Percentiles rank a stretch among this genome's conserved stretches.
Conservation (phyloP, 2,329 filamentous ascomycete genomes). For the Nothophaeocryptopus gaeumannii region DNA sequence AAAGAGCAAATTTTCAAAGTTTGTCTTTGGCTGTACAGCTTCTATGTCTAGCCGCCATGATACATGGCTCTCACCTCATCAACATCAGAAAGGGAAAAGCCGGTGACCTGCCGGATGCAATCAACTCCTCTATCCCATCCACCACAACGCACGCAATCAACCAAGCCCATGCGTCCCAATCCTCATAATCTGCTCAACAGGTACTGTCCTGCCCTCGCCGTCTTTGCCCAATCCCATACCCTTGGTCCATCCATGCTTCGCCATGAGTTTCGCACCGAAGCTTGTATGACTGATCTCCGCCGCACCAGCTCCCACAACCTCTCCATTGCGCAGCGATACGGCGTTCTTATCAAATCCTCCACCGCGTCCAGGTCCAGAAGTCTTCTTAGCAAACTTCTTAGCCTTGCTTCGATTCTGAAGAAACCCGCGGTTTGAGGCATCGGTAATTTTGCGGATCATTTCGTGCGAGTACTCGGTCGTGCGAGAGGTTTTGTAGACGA, state of each 20-base stretch:
- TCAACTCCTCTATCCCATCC: no score
- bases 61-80: no score
- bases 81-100: no score
- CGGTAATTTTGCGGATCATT: constrained; percentile 46
- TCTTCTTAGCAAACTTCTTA: constrained; percentile 39
- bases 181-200: constrained; percentile 84
- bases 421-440: constrained; percentile 47
- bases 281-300: constrained; percentile 81
- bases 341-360: constrained; percentile 39
- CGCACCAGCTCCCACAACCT: constrained; percentile 80
- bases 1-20: no score
- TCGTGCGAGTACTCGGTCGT: constrained; percentile 61
- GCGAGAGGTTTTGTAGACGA: constrained; percentile 69
- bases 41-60: no score
- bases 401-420: constrained; percentile 38
- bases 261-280: constrained; percentile 79
- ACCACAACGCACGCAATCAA: no score
- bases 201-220: constrained; percentile 83
- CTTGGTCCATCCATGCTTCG: constrained; percentile 95
- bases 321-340: constrained; percentile 72
- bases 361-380: constrained; percentile 34
- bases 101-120: no score
- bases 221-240: constrained; percentile 78
- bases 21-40: no score
- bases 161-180: constrained; percentile 80